Evolutionary conservation across 768 basidiomycete species (phyloP), one percentile per base, ranked within the genome.

Genomic region (Chalciporus pseudorubinellus): DNA sequence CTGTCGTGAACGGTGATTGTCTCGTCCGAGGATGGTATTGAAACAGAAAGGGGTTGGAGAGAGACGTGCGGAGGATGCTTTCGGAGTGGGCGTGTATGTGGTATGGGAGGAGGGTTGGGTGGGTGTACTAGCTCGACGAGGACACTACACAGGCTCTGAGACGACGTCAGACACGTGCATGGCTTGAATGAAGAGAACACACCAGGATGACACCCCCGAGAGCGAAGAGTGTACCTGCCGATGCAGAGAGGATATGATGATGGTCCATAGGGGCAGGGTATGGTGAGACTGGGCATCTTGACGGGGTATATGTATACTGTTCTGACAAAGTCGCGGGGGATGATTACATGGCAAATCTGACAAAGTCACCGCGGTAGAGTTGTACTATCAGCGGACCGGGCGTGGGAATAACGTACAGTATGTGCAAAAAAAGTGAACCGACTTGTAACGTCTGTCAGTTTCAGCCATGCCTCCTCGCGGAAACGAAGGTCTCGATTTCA

Each of bases 401-500:
- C 34, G 34, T 36, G 34, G 34, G 34, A 36, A 16, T 16, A 36
- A 3, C 10, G 34, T n/a, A 36, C n/a, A n/a, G n/a, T n/a, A n/a
- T n/a, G n/a, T n/a, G n/a, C n/a, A n/a, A 36, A 36, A 36, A 36
- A 52, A 39, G 49, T 16, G 13, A n/a, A 14, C 14, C 29, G 5
- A 9, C 8, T 31, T 6, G 5, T 10, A 28, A 39, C 38, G 9
- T 26, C 46, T 16, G 46, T 22, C 39, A n/a, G 22, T 22, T 21
- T 29, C 34, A 19, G 64, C 54, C 46, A 78, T 78, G 77, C 71
- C 78, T 48, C 77, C 77, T 38, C 68, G 80, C 60, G 76, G 75
- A 52, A 78, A 72, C 66, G 79, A 82, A 53, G 79, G 88, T n/a
- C 80, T 89, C 58, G 90, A 93, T 71, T 89, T 93, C 51, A 90